phyloP scores from a whole-genome alignment of 2,329 filamentous ascomycete genomes.

The Ascochyta rabiei region DNA sequence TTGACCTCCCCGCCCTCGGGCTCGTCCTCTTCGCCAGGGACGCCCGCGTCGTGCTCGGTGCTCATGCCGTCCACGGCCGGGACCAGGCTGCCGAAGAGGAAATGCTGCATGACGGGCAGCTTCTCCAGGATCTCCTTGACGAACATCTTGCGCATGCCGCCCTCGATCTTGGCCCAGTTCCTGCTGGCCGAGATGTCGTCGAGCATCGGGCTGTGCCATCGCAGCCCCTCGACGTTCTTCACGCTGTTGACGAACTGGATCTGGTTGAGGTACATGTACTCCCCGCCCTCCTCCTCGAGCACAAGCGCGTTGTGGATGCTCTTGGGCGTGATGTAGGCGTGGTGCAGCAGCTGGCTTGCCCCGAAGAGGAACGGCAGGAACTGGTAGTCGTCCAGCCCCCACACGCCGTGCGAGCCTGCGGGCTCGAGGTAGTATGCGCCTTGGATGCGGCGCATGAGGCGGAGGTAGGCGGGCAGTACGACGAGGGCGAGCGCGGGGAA shows the following conservation, averaged over 20 bases:
- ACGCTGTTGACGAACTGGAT: slow-evolving; percentile 94
- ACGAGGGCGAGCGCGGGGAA: slow-evolving; percentile 77
- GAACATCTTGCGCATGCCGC: slow-evolving; percentile 97
- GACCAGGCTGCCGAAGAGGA: slow-evolving; percentile 86
- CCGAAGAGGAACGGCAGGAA: slow-evolving; percentile 61
- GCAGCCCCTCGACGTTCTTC: slow-evolving; percentile 90
- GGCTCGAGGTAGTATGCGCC: slow-evolving; percentile 95
- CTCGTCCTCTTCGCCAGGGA: slow-evolving; percentile 54
- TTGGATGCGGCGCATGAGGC: slow-evolving; percentile 86
- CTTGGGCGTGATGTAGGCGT: slow-evolving; percentile 61
- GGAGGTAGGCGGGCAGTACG: slow-evolving; percentile 82
- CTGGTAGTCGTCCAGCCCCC: slow-evolving; percentile 61
- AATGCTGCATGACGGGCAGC: slow-evolving; percentile 98
- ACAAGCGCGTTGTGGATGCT: slow-evolving; percentile 85
- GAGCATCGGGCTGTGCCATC: slow-evolving; percentile 98
- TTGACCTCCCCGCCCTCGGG: slow-evolving; percentile 59
- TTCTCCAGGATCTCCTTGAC: slow-evolving; percentile 90
- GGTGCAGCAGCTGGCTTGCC: slow-evolving; percentile 65
- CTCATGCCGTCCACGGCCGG: slow-evolving; percentile 84
- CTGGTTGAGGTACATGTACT: slow-evolving; percentile 91
- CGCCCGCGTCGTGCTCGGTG: slow-evolving; percentile 59
- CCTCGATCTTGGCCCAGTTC: slow-evolving; percentile 90
- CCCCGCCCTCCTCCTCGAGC: slow-evolving; percentile 81
- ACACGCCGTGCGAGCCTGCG: slow-evolving; percentile 59
- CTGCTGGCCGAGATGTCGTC: slow-evolving; percentile 94